A percentile compares a stretch with the other conserved stretches of the same genome.
Evolutionary conservation across 257 asterid genomes (phyloP).

Genomic region (Linaria vulgaris): DNA sequence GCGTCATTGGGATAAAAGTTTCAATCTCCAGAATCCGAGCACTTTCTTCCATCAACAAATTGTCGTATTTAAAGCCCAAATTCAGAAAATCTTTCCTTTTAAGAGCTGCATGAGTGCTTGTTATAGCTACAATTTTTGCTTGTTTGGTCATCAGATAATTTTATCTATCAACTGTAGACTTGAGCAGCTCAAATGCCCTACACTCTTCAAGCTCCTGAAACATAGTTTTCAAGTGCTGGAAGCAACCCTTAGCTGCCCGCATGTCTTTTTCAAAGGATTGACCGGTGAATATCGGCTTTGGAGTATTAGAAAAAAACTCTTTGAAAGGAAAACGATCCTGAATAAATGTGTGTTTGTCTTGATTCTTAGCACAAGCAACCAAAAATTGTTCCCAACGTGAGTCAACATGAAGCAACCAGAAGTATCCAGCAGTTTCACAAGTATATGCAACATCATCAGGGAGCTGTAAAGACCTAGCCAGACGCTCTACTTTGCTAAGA

Average conservation of each 20-base stretch:
- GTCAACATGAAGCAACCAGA: slow-evolving; percentile 96
- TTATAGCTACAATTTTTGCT: slow-evolving; percentile 98
- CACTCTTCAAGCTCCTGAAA: slow-evolving; percentile 99
- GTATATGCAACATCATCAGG: slow-evolving; percentile 99
- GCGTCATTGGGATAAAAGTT: slow-evolving; percentile 95
- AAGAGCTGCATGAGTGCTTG: slow-evolving; percentile 99
- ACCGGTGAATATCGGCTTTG: slow-evolving; percentile 71
- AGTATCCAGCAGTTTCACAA: slow-evolving; percentile 96
- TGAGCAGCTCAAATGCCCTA: slow-evolving; percentile 94
- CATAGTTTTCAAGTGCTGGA: slow-evolving; percentile 86
- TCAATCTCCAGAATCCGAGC: slow-evolving; percentile 98
- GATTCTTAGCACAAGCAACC: slow-evolving; percentile 67
- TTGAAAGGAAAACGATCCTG: slow-evolving; percentile 86
- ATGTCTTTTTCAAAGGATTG: slow-evolving; percentile 78
- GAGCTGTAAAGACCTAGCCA: slow-evolving; percentile 85
- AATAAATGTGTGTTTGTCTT: slow-evolving; percentile 67
- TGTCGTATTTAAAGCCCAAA: slow-evolving; percentile 92
- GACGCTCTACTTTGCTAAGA: slow-evolving; percentile 92
- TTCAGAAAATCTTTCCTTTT: slow-evolving; percentile 94
- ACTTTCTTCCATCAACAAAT: slow-evolving; percentile 97
- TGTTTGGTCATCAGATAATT: slow-evolving; percentile 96
- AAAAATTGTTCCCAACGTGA: slow-evolving; percentile 96
- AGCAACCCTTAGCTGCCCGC: slow-evolving; percentile 94
- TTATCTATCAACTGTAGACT: slow-evolving; percentile 90
- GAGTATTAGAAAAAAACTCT: slow-evolving; percentile 83